Evolutionary conservation across 1,139 yeast species (phyloP), one percentile per base, ranked within the genome.

Genomic region (Suhomyces atakaporum): DNA sequence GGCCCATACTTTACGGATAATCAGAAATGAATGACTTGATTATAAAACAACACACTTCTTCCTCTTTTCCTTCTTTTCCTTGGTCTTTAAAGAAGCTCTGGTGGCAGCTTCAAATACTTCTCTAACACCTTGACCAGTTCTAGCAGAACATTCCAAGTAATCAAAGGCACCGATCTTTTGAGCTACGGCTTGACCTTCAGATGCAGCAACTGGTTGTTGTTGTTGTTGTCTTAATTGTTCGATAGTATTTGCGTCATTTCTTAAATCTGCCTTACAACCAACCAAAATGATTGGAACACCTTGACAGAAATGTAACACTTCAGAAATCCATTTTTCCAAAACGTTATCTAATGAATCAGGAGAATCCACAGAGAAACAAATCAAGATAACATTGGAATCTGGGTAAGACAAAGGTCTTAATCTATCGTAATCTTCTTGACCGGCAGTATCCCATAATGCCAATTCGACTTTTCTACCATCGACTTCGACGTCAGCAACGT

Each of bases 371-470:
- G 96, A 82, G 74, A 88, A 89, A 75, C 96, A 88, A 55, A 89
- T 87, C 62, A 89, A 76, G 49, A 89, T 86, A 46, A 89, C 96
- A 60, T 89, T 86, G 35, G 96, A 84, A 63, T 88, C 96, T 43
- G 96, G 96, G 69, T 89, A 89, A 19, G 95, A 84, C 54, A 89
- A 75, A 21, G 96, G 96, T 72, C 97, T 84, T 60, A 89, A 76
- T 69, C 96, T 84, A 66, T 88, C 96, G 66, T 88, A 89, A 70
- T 89, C 97, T 73, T 89, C 96, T 76, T 89, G 97, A 46, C 97
- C 97, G 39, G 97, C 97, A 53, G 97, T 89, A 86, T 89, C 97
- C 96, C 97, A 89, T 49, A 89, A 75, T 16, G 96, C 96, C 67
- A 89, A 76, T 63, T 87, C 95, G 42, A 88, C 96, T 64, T 86